Conservation (phyloP, 768 basidiomycete species). For the Chalciporus piperatus region DNA sequence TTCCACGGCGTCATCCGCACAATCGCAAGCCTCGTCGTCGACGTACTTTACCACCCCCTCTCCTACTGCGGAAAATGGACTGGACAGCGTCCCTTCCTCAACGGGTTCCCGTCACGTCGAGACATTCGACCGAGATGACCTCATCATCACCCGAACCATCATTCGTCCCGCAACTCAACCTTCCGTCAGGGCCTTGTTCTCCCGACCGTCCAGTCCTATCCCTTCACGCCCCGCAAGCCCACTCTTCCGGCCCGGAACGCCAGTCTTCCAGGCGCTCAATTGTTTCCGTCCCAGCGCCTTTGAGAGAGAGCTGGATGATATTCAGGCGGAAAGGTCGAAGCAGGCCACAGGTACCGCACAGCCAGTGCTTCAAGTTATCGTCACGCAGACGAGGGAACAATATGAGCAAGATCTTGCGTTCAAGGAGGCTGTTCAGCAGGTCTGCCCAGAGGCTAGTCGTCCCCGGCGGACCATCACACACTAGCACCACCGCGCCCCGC, state of each 20-base stretch:
- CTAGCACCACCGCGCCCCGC: not conserved
- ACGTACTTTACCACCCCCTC: slow-evolving; percentile 23
- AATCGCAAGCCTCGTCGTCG: slow-evolving; percentile 14
- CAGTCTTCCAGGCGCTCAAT: slow-evolving; percentile 27
- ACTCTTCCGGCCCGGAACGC: slow-evolving; percentile 22
- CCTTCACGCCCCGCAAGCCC: slow-evolving; percentile 27
- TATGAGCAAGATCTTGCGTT: slow-evolving; percentile 34
- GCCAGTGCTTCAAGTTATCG: slow-evolving; percentile 32
- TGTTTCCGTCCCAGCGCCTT: slow-evolving; percentile 35
- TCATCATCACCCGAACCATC: slow-evolving; percentile 36
- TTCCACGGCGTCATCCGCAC: slow-evolving; percentile 9
- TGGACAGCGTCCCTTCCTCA: not conserved
- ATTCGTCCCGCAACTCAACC: slow-evolving; percentile 34
- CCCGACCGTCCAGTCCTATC: slow-evolving; percentile 31
- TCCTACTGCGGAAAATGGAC: slow-evolving; percentile 9
- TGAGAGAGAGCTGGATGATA: slow-evolving; percentile 29
- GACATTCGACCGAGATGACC: slow-evolving; percentile 29
- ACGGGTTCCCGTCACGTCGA: slow-evolving; percentile 20
- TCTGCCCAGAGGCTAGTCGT: slow-evolving; percentile 27
- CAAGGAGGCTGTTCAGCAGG: slow-evolving; percentile 27
- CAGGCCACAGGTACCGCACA: slow-evolving; percentile 5
- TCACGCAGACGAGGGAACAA: slow-evolving; percentile 32
- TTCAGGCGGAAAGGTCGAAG: slow-evolving; percentile 19
- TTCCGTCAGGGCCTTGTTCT: slow-evolving; percentile 22
- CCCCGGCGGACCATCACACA: slow-evolving; percentile 10